Conservation (phyloP, 2,329 filamentous ascomycete genomes). For the Pleurostoma richardsiae region DNA sequence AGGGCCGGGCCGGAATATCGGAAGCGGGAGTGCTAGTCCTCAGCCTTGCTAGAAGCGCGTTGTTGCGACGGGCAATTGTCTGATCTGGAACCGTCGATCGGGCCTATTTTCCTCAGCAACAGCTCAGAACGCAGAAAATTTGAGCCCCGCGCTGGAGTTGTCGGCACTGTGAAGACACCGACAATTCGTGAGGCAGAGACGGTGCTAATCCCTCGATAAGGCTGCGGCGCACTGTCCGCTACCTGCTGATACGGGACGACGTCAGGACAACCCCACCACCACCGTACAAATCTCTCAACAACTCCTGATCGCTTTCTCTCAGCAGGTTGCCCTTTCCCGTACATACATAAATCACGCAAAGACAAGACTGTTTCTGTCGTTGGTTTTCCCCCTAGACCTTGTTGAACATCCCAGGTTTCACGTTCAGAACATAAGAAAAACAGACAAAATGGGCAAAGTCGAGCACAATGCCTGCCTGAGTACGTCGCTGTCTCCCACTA, state of each 20-base stretch:
- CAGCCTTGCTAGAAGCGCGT: not conserved
- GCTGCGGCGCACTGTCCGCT: no score
- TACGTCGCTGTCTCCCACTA: constrained; percentile 36
- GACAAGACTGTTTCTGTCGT: constrained; percentile 2
- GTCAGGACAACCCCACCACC: not conserved
- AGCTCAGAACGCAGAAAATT: not conserved
- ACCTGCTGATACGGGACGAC: not conserved
- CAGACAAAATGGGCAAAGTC: constrained; percentile 43
- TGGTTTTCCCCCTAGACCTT: no score
- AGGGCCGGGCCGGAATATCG: not conserved
- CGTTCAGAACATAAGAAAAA: not conserved
- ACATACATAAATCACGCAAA: not conserved
- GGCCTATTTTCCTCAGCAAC: not conserved
- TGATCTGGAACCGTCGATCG: not conserved
- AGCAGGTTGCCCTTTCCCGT: not conserved
- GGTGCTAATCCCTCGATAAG: not conserved
- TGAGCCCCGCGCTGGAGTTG: not conserved
- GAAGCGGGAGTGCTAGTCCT: not conserved
- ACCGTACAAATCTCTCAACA: not conserved
- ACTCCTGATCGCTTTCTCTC: not conserved
- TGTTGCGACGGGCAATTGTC: not conserved
- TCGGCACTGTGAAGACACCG: not conserved
- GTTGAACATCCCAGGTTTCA: no score
- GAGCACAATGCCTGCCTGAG: constrained; percentile 59
- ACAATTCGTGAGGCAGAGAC: not conserved